These are phyloP conservation scores for Leccinum olivaceopallidum DNA, from an alignment of 768 basidiomycete genomes.

Conservation along the genomic window DNA sequence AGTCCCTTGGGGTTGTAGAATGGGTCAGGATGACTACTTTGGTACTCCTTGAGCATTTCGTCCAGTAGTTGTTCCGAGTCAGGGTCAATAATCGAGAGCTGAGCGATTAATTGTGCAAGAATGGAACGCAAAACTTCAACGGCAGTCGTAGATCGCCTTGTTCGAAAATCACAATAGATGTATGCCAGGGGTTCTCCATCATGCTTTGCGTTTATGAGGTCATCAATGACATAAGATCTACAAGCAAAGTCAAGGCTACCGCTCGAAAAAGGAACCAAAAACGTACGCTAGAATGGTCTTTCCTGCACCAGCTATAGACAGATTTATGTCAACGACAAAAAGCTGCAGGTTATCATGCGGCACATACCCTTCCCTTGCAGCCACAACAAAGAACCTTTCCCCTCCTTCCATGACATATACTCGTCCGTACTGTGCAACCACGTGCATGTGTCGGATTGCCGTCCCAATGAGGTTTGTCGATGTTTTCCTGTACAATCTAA, in stretches of 20 bases:
- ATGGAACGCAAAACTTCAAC: conserved; percentile 21
- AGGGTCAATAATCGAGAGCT: not conserved
- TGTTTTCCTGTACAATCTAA: too few relatives aligned
- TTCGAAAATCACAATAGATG: conserved; percentile 28
- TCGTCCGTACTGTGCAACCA: too few relatives aligned
- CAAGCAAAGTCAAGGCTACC: not conserved
- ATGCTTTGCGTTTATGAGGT: not conserved
- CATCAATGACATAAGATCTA: conserved; percentile 1
- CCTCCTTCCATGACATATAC: too few relatives aligned
- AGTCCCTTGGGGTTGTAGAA: conserved; percentile 11
- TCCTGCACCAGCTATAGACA: not conserved
- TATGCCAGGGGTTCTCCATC: conserved; percentile 2
- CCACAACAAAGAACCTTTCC: conserved; percentile 10
- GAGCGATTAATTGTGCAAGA: conserved; percentile 14
- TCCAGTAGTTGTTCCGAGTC: conserved; percentile 1
- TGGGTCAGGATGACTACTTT: not conserved
- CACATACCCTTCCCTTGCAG: conserved; percentile 17
- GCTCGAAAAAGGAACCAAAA: too few relatives aligned
- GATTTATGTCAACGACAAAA: not conserved
- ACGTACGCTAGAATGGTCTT: conserved; percentile 1
- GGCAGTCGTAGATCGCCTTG: conserved; percentile 3
- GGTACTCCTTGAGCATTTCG: conserved; percentile 6
- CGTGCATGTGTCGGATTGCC: too few relatives aligned
- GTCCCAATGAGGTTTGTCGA: too few relatives aligned
- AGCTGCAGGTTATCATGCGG: not conserved